Base-by-base conservation (phyloP, 805 yeast genomes). In the Ogataea nitratoaversa region DNA sequence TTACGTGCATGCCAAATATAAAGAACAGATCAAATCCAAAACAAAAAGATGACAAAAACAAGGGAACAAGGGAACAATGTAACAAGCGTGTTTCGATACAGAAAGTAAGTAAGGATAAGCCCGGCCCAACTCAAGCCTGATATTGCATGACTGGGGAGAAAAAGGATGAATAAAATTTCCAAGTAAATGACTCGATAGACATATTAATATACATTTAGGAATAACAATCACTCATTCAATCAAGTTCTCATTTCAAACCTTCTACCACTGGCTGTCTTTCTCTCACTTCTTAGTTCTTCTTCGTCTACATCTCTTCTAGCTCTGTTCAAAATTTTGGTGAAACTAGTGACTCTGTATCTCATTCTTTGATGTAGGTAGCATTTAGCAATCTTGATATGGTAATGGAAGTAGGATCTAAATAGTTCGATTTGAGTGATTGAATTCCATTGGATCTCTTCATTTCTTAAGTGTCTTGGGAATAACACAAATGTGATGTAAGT, bases 301-400 rank as follows among this genome's bases (percentile, higher is more conserved):
- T 84, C 93, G 16, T 79, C 84, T 43, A 79, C 84, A 56, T 93
- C 99, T 20, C 96, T 91, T 66, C 90, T 89, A 23, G 99, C 99
- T 59, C 99, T 78, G 70, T 93, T 93, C 67, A 93, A 79, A 24
- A 93, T 91, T 72, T 93, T 93, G 60, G 90, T 77, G 70, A 90
- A 93, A 56, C 95, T 93, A 52, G 84, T 82, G 19, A 93, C 98
- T 57, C 99, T 78, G 66, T 73, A 87, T 65, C 99, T 80, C 99
- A 93, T 93, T 72, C 99, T 82, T 37, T 96, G 88, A 66, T 93
- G 99, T 82, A 93, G 81, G 67, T 86, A 93, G 27, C 99, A 98
- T 72, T 93, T 93, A 46, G 96, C 89, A 65, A 97, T 91, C 68
- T 93, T 93, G 70, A 93, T 93, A 62, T 93, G 99, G 66, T 91